Conservation (phyloP, 495 filamentous ascomycete species). For the Hyaloscypha bicolor region DNA sequence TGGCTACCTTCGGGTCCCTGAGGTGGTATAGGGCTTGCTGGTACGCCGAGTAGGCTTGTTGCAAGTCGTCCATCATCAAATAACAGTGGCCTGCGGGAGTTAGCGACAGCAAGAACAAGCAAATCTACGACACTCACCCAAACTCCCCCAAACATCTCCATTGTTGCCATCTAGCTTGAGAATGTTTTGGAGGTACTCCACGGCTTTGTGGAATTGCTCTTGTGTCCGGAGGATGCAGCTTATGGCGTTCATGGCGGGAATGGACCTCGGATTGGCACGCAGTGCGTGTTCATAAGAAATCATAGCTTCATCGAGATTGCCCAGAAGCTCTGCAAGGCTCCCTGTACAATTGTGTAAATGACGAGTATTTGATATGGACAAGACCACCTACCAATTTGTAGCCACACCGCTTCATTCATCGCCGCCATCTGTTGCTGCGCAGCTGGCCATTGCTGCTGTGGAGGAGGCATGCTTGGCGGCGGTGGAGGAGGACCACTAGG, state of each 20-base stretch:
- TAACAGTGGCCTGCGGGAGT: conserved; percentile 78
- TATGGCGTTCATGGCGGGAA: conserved; percentile 92
- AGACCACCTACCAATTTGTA: conserved; percentile 77
- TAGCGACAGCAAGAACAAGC: conserved; percentile 11
- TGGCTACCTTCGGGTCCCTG: conserved; percentile 84
- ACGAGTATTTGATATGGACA: neutral
- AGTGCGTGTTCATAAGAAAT: conserved; percentile 87
- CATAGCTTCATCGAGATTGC: conserved; percentile 85
- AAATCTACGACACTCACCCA: conserved; percentile 58
- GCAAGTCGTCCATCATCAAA: conserved; percentile 98
- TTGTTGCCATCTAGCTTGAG: conserved; percentile 86
- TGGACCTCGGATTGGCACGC: conserved; percentile 84
- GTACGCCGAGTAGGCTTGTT: conserved; percentile 97
- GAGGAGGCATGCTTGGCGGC: conserved; percentile 41
- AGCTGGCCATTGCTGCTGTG: conserved; percentile 30
- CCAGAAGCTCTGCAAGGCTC: conserved; percentile 82
- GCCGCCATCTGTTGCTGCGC: conserved; percentile 46
- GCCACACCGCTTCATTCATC: conserved; percentile 88
- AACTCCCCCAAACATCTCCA: conserved; percentile 95
- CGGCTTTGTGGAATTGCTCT: conserved; percentile 91
- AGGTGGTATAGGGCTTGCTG: conserved; percentile 94
- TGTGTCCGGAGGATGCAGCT: conserved; percentile 87
- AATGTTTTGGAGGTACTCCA: conserved; percentile 90
- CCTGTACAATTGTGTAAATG: conserved; percentile 53
- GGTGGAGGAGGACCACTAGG: conserved; percentile 50